These are phyloP conservation scores for Chenopodium formosanum DNA, from an alignment of 148 eudicot species.

Conservation along the genomic window DNA sequence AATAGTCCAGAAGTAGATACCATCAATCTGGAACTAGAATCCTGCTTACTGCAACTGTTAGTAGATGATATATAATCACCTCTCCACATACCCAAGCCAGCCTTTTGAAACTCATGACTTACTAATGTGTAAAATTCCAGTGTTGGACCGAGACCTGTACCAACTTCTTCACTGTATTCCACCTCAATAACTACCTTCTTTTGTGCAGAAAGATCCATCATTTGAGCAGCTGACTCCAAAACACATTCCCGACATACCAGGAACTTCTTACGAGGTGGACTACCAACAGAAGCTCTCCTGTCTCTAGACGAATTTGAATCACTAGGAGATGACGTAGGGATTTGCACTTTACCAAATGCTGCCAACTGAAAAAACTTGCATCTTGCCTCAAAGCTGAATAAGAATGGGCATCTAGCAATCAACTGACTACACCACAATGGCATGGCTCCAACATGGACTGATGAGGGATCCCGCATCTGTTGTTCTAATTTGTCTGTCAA, in stretches of 20 bases:
- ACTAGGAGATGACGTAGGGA: slow-evolving; percentile 36
- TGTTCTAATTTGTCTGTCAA: slow-evolving; percentile 89
- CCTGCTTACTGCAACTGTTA: slow-evolving; percentile 28
- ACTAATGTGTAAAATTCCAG: slow-evolving; percentile 90
- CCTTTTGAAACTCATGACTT: slow-evolving; percentile 75
- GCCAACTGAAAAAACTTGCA: slow-evolving; percentile 76
- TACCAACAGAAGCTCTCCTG: slow-evolving; percentile 47
- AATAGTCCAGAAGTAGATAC: slow-evolving; percentile 64
- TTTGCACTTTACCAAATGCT: slow-evolving; percentile 59
- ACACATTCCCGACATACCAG: slow-evolving; percentile 55
- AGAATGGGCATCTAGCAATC: slow-evolving; percentile 66
- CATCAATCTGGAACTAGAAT: slow-evolving; percentile 32
- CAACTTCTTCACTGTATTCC: slow-evolving; percentile 90
- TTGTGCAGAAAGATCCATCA: slow-evolving; percentile 76
- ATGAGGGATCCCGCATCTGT: slow-evolving; percentile 80
- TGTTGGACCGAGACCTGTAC: slow-evolving; percentile 98
- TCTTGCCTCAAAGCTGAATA: slow-evolving; percentile 80
- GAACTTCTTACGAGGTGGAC: slow-evolving; percentile 66
- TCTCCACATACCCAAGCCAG: slow-evolving; percentile 89
- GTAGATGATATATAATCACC: slow-evolving; percentile 45
- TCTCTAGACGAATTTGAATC: slow-evolving; percentile 42
- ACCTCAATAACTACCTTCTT: slow-evolving; percentile 76
- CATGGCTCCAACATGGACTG: slow-evolving; percentile 69
- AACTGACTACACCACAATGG: slow-evolving; percentile 87
- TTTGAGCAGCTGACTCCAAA: slow-evolving; percentile 71